Evolutionary conservation across 176 grass and related monocot genomes (phyloP), one percentile per base, ranked within the genome.

Genomic region (Poa annua): DNA sequence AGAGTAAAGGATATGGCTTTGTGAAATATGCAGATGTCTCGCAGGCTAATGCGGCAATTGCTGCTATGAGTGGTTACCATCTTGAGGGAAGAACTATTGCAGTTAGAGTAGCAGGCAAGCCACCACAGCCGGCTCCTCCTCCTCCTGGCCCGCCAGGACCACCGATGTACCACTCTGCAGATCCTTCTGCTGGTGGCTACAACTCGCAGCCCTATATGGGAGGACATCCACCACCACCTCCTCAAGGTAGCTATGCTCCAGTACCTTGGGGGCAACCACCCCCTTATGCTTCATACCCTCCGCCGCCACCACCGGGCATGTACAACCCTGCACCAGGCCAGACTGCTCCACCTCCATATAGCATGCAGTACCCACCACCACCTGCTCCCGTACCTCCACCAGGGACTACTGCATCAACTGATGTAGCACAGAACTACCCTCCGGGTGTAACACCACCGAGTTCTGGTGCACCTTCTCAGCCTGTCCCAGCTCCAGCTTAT

Each of bases 1-100:
- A 89, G 29, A 99, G 91, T 57, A 99, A 96, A 93, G 96, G 96
- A 32, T 96, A 99, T 55, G 96, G 96, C 12, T 99, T 99, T 90
- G 91, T 96, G 35, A 96, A 96, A 71, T 99, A 96, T 75, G 76
- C 91, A 34, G 91, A 99, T 86, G 91, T 94, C n/a, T 90, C 96
- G 13, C 91, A 92, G 83, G 96, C 93, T 67, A 96, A 95, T 66
- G 92, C 89, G 14, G 96, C 93, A 32, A 96, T 93, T 64, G 70
- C 87, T 61, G 74, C 85, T 34, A 99, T 96, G 96, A 99, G 95
- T 53, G 91, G 93, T 49, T 89, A 87, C 78, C 86, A 94, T 86
- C 79, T 99, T 16, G 93, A 99, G 80, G 96, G 93, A 44, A 92
- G 91, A 90, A 66, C 82, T 67, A 92, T 99, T 12, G 96, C 87